Conservation (phyloP, 768 basidiomycete genomes). For the Sporobolomyces pararoseus region DNA sequence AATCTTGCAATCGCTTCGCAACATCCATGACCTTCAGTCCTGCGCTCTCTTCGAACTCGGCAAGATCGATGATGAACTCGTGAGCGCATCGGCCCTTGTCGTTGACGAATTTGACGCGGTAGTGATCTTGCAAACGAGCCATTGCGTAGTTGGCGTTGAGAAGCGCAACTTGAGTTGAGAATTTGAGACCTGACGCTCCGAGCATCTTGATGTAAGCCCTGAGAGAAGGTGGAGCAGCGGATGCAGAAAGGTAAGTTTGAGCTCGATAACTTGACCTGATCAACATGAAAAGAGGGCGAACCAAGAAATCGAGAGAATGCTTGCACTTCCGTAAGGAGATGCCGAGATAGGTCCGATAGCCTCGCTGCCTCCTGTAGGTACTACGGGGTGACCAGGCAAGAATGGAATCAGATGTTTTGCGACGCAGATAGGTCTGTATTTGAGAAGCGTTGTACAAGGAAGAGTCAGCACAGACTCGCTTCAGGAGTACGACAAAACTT, state of each 20-base stretch:
- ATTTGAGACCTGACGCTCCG: slow-evolving; percentile 82
- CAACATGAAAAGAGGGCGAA: background rate
- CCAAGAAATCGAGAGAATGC: slow-evolving; percentile 94
- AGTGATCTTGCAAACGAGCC: slow-evolving; percentile 73
- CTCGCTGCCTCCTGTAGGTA: slow-evolving; percentile 62
- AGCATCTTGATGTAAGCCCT: slow-evolving; percentile 95
- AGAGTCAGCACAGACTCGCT: background rate
- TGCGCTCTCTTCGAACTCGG: slow-evolving; percentile 85
- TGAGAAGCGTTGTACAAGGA: background rate
- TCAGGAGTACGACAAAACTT: background rate
- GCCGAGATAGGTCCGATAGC: slow-evolving; percentile 85
- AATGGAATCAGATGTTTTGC: slow-evolving; percentile 90
- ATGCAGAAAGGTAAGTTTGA: no score
- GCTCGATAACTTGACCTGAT: no score
- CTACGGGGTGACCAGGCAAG: slow-evolving; percentile 79
- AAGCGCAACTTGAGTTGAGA: slow-evolving; percentile 80
- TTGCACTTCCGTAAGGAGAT: slow-evolving; percentile 89
- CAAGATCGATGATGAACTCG: slow-evolving; percentile 89
- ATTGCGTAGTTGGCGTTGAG: slow-evolving; percentile 98
- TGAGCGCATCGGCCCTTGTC: slow-evolving; percentile 88
- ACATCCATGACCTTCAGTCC: slow-evolving; percentile 89
- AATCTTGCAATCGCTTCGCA: slow-evolving; percentile 92
- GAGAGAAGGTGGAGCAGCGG: background rate
- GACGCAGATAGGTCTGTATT: slow-evolving; percentile 76
- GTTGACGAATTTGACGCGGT: slow-evolving; percentile 84